These are phyloP conservation scores for Lecanicillium sp. DNA, from an alignment of 2,329 filamentous ascomycete species.

Conservation along the genomic window DNA sequence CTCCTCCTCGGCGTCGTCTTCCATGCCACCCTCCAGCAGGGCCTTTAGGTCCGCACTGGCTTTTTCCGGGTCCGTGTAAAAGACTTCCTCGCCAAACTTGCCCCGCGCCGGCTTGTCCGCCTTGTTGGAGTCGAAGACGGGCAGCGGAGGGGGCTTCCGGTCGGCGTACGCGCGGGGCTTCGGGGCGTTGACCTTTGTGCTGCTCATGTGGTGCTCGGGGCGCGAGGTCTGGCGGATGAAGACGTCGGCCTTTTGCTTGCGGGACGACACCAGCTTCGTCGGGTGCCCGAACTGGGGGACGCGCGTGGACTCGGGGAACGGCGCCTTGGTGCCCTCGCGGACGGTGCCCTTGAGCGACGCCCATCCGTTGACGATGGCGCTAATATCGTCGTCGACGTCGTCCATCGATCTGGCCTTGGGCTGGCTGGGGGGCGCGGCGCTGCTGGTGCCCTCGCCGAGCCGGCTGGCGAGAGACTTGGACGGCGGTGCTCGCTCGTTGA, in stretches of 20 bases:
- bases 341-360: slow-evolving; percentile 22
- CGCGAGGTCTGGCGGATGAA: slow-evolving; percentile 50
- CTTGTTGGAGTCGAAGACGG: slow-evolving; percentile 41
- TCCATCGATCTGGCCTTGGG: slow-evolving; percentile 12
- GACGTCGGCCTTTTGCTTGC: slow-evolving; percentile 50
- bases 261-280: slow-evolving; percentile 40
- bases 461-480: slow-evolving; percentile 33
- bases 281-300: slow-evolving; percentile 32
- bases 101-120: slow-evolving; percentile 12
- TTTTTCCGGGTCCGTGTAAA: slow-evolving; percentile 65
- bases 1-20: slow-evolving; percentile 61
- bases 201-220: slow-evolving; percentile 51
- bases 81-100: slow-evolving; percentile 36
- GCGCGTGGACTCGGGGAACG: slow-evolving; percentile 18
- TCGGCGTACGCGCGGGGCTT: slow-evolving; percentile 41
- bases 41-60: slow-evolving; percentile 74
- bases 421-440: slow-evolving; percentile 16
- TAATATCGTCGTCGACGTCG: slow-evolving; percentile 27
- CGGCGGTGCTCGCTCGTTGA: slow-evolving; percentile 40
- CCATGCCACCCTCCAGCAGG: slow-evolving; percentile 73
- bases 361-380: slow-evolving; percentile 26
- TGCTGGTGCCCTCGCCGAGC: slow-evolving; percentile 24
- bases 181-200: slow-evolving; percentile 41
- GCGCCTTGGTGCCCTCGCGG: slow-evolving; percentile 15
- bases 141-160: slow-evolving; percentile 39